Conservation (phyloP, 345 rosid genomes). For the Brassica rapa region DNA sequence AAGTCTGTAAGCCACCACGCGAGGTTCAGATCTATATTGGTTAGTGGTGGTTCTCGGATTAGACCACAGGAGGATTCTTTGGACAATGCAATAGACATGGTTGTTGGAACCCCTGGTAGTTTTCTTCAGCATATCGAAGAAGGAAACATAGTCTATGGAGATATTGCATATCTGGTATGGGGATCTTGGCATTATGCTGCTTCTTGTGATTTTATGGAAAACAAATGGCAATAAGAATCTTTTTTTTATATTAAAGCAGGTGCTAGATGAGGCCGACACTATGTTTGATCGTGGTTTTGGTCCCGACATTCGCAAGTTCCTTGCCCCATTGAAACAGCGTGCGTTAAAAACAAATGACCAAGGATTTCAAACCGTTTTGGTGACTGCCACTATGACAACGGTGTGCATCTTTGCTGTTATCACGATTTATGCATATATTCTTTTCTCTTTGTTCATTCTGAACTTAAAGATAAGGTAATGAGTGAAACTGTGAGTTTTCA, state of each 20-base stretch:
- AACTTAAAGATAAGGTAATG: not conserved
- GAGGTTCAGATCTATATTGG: constrained; percentile 81
- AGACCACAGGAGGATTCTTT: constrained; percentile 89
- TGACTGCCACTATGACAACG: constrained; percentile 89
- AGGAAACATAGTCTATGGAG: constrained; percentile 94
- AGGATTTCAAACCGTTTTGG: constrained; percentile 86
- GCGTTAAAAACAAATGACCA: constrained; percentile 61
- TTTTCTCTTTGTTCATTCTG: not conserved
- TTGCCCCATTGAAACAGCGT: constrained; percentile 78
- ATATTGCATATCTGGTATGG: constrained; percentile 64
- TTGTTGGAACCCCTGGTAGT: constrained; percentile 95
- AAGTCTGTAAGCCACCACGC: constrained; percentile 94
- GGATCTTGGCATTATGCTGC: constrained; percentile 12
- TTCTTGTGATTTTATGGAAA: not conserved
- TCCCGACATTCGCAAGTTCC: constrained; percentile 89
- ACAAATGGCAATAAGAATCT: not conserved
- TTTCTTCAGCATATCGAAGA: constrained; percentile 91
- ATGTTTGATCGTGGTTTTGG: constrained; percentile 99
- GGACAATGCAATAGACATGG: constrained; percentile 83
- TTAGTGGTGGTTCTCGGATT: constrained; percentile 88
- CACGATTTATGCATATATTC: not conserved
- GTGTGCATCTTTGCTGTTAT: constrained; percentile 40
- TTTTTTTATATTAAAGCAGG: constrained; percentile 48
- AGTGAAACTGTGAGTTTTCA: constrained; percentile 38
- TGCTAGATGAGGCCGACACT: constrained; percentile 97